Evolutionary conservation across 495 filamentous ascomycete genomes (phyloP).

Genomic region (Xylaria bambusicola): DNA sequence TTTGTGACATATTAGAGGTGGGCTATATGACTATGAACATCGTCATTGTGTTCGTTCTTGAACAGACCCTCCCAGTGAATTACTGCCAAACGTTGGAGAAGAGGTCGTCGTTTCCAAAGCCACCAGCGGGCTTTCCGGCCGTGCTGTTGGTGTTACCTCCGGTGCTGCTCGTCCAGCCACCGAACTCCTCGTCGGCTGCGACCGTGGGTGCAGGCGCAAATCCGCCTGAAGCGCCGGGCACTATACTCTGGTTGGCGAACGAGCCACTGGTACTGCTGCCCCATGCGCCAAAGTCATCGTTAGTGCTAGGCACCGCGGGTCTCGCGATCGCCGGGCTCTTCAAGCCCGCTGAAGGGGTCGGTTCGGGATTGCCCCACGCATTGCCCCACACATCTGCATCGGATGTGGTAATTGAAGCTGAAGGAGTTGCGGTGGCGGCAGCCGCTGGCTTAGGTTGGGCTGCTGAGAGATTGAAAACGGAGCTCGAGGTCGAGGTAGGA

Average conservation of each 20-base stretch:
- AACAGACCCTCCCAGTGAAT: slow-evolving; percentile 1
- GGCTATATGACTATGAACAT: background rate
- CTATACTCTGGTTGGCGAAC: slow-evolving; percentile 55
- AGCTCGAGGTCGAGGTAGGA: slow-evolving; percentile 45
- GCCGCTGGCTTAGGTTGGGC: slow-evolving; percentile 49
- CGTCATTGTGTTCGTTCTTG: background rate
- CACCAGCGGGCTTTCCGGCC: slow-evolving; percentile 41
- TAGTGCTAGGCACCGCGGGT: slow-evolving; percentile 1
- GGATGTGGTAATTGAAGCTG: slow-evolving; percentile 39
- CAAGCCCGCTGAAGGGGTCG: slow-evolving; percentile 31
- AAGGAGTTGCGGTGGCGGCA: slow-evolving; percentile 27
- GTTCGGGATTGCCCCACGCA: slow-evolving; percentile 55
- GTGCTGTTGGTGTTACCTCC: slow-evolving; percentile 40
- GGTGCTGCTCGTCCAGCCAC: slow-evolving; percentile 81
- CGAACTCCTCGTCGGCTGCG: slow-evolving; percentile 86
- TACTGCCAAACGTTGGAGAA: slow-evolving; percentile 95
- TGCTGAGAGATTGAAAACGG: slow-evolving; percentile 80
- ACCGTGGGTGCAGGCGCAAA: slow-evolving; percentile 63
- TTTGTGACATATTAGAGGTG: no score
- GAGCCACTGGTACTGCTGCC: slow-evolving; percentile 61
- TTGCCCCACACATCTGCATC: slow-evolving; percentile 57
- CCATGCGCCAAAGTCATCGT: slow-evolving; percentile 75
- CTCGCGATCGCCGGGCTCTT: slow-evolving; percentile 27
- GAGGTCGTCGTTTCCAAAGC: slow-evolving; percentile 77
- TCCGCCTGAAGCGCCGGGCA: slow-evolving; percentile 52